Base-by-base conservation (phyloP, 192 early-diverging fungal genomes). In the Entrophospora sp. region DNA sequence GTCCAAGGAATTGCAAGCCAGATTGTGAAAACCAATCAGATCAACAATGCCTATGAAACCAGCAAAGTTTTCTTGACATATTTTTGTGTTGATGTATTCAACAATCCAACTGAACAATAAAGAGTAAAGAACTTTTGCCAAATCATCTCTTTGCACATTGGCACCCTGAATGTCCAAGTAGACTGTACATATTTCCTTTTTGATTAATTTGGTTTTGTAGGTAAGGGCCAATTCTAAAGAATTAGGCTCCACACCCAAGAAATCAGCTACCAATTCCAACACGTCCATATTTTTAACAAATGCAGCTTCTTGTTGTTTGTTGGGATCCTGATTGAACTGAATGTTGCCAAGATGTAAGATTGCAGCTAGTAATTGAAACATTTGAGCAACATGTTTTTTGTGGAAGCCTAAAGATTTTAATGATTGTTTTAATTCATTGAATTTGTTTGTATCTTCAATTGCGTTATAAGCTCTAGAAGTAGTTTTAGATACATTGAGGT, bases 331-430 rank as follows among this genome's bases (percentile, higher is more conserved):
- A 40, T 76, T 69, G 68, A 95, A 96, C 53, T 89, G 82, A 55
- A 98, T 69, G 68, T 96, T 94, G 18, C 93, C 92, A 16, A 98
- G 79, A 63, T 89, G 85, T 34, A 98, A 74, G 57, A 98, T 87
- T 24, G 90, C 85, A 0, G 93, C 86, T 38, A 98, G 71, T 37
- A 90, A 77, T 42, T 90, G 83, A 71, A 93, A 92, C 52, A 95
- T 89, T 66, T 92, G 89, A 28, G 83, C 86, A 40, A 88, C 87
- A 70, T 89, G 85, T 71, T 85, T 88, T 65, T 82, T 85, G 28
- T 82, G 83, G 28, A 98, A 85, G 14, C 96, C 91, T 13, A 98
- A 65, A 9, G 88, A 79, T 69, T 92, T 91, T 80, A 99, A 81
- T 13, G 94, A 86, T 5, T 76, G 78, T 37, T 90, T 83, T 49